Percentiles rank a stretch among this genome's conserved stretches.
phyloP scores from a whole-genome alignment of 2,329 filamentous ascomycete species.

The Clarireedia monteithiana region DNA sequence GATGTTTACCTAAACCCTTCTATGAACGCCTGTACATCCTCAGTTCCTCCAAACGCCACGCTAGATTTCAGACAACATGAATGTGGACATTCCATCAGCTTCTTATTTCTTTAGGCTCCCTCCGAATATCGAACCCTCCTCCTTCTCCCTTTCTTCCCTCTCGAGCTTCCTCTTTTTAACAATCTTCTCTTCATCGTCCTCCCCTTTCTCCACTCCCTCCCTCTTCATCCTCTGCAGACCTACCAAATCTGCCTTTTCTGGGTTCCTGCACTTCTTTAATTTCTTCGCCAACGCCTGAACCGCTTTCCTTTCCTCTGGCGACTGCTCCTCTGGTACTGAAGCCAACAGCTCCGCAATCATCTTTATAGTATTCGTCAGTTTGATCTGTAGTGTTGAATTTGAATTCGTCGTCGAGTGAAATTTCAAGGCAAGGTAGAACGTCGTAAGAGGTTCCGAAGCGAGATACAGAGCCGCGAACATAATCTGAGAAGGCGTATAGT shows the following conservation, averaged over 20 bases:
- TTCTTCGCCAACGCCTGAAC: constrained; percentile 58
- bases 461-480: constrained; percentile 76
- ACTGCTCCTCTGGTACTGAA: constrained; percentile 13
- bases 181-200: constrained; percentile 25
- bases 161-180: constrained; percentile 36
- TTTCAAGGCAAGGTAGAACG: constrained; percentile 27
- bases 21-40: not conserved
- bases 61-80: constrained; percentile 10
- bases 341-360: not conserved
- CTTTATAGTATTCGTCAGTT: not conserved
- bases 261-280: constrained; percentile 65
- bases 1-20: not conserved
- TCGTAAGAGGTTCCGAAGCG: constrained; percentile 56
- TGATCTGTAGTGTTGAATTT: not conserved
- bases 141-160: constrained; percentile 30
- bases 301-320: constrained; percentile 33
- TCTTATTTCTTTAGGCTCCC: constrained; percentile 13
- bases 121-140: constrained; percentile 30
- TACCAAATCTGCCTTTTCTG: constrained; percentile 65
- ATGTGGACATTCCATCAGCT: constrained; percentile 5
- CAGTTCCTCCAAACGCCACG: constrained; percentile 15
- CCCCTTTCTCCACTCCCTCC: constrained; percentile 30
- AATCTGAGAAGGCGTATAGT: constrained; percentile 91
- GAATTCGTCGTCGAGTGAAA: constrained; percentile 14
- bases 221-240: constrained; percentile 53